Evolutionary conservation across 2,329 filamentous ascomycete genomes (phyloP), one percentile per base, ranked within the genome.

Genomic region (Lomentospora prolificans): DNA sequence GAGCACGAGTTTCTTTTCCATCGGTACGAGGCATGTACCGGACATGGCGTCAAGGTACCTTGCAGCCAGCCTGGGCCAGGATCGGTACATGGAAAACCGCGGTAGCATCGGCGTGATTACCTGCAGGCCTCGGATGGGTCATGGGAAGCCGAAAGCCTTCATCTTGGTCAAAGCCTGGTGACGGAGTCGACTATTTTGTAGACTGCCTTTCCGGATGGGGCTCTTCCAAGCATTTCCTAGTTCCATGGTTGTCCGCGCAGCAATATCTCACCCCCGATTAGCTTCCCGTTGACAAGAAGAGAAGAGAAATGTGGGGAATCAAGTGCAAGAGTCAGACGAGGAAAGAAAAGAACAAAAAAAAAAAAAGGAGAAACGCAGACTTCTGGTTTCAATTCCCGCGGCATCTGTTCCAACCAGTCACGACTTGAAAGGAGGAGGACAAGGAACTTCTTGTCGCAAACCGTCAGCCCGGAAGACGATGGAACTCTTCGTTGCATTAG

Each of bases 351-450:
- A 39, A 54, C n/a, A 46, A 41, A n/a, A 36, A 30, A 22, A 19
- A 19, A 50, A 27, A 50, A 55, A 33, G 48, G 12, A 50, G 22
- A 46, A 55, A 50, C 24, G 17, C 25, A 12, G 24, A 50, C n/a
- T n/a, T n/a, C n/a, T n/a, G n/a, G n/a, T n/a, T n/a, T n/a, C n/a
- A n/a, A n/a, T n/a, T n/a, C n/a, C n/a, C n/a, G n/a, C n/a, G n/a
- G n/a, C n/a, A n/a, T n/a, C n/a, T n/a, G n/a, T n/a, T n/a, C n/a
- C n/a, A n/a, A n/a, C n/a, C n/a, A n/a, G n/a, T n/a, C n/a, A n/a
- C n/a, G n/a, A n/a, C 36, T 19, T 50, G 28, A 31, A 55, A 51
- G 53, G 28, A 51, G n/a, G n/a, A n/a, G n/a, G n/a, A n/a, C n/a
- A n/a, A n/a, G n/a, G n/a, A n/a, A n/a, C n/a, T n/a, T n/a, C n/a